These are phyloP conservation scores for Phyllachora maydis DNA, from an alignment of 2,329 filamentous ascomycete genomes.

Conservation along the genomic window DNA sequence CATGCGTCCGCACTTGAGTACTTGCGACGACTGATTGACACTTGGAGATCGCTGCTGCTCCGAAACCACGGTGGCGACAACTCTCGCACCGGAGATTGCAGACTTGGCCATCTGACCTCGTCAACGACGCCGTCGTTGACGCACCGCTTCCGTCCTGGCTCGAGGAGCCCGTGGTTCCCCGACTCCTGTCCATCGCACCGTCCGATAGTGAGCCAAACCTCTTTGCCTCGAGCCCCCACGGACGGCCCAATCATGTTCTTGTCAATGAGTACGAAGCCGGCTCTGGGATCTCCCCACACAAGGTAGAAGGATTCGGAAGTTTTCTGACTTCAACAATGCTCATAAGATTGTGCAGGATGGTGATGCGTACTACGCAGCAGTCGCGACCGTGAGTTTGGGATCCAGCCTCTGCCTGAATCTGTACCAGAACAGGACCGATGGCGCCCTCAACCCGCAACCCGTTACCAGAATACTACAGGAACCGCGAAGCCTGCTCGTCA, in stretches of 20 bases:
- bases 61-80: slow-evolving; percentile 65
- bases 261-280: slow-evolving; percentile 82
- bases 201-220: slow-evolving; percentile 17
- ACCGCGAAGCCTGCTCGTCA: slow-evolving; percentile 60
- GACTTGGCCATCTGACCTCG: slow-evolving; percentile 71
- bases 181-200: slow-evolving; percentile 27
- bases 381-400: slow-evolving; percentile 78
- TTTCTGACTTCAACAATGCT: no score
- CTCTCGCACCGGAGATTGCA: slow-evolving; percentile 81
- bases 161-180: slow-evolving; percentile 43
- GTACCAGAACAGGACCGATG: slow-evolving; percentile 39
- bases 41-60: slow-evolving; percentile 36
- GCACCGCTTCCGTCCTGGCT: slow-evolving; percentile 61
- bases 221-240: slow-evolving; percentile 48
- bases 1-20: slow-evolving; percentile 30
- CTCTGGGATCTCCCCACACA: slow-evolving; percentile 93
- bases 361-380: slow-evolving; percentile 64
- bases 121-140: slow-evolving; percentile 56
- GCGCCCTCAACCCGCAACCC: slow-evolving; percentile 29
- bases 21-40: no score
- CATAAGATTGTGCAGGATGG: slow-evolving; percentile 36
- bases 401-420: slow-evolving; percentile 61
- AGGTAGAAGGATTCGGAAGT: no score
- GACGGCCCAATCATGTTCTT: slow-evolving; percentile 69
- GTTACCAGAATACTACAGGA: slow-evolving; percentile 55